These are phyloP conservation scores for Botrytis pseudocinerea DNA, from an alignment of 2,329 filamentous ascomycete genomes.

Conservation along the genomic window DNA sequence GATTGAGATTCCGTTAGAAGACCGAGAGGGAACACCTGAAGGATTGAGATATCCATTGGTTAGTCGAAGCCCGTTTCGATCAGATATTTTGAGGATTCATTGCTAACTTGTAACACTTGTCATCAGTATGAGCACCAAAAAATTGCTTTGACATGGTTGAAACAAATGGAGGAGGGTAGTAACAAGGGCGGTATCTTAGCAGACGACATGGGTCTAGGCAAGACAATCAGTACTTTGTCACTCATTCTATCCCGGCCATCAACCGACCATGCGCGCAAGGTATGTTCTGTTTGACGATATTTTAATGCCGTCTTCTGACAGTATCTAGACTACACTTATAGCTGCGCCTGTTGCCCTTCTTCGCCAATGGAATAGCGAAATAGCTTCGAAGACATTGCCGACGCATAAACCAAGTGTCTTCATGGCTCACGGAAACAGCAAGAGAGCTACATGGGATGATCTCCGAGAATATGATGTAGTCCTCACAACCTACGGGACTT, in stretches of 20 bases:
- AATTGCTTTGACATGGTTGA: constrained; percentile 74
- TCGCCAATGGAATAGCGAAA: constrained; percentile 82
- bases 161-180: constrained; percentile 67
- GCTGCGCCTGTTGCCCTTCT: constrained; percentile 78
- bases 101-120: constrained; percentile 28
- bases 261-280: constrained; percentile 46
- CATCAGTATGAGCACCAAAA: constrained; percentile 73
- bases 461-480: constrained; percentile 71
- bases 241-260: constrained; percentile 61
- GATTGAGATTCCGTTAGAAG: constrained; percentile 60
- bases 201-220: constrained; percentile 82
- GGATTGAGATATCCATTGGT: constrained; percentile 64
- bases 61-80: constrained; percentile 2
- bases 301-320: constrained; percentile 22
- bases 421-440: constrained; percentile 64
- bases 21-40: constrained; percentile 67
- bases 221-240: constrained; percentile 80
- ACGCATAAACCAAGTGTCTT: constrained; percentile 62
- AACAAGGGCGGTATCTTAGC: constrained; percentile 76
- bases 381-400: constrained; percentile 65
- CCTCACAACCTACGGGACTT: constrained; percentile 74
- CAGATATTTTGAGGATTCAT: neutral
- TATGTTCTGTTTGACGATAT: constrained; percentile 24
- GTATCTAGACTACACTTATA: constrained; percentile 70
- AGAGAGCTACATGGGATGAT: constrained; percentile 58